phyloP scores from a whole-genome alignment of 306 rosid species.

The Abrus pulchellus region DNA sequence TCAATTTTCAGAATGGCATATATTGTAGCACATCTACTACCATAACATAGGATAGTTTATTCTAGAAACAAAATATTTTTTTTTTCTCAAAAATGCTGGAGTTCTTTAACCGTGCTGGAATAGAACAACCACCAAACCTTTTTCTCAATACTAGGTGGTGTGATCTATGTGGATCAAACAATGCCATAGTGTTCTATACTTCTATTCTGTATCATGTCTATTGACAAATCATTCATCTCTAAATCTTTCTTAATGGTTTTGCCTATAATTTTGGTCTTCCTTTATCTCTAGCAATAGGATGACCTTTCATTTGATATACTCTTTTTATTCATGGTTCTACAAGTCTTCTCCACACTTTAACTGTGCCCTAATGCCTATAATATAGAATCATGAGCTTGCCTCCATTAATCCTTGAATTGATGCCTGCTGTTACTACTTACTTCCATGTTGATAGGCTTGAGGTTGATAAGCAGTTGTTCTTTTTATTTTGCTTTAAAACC shows the following conservation, averaged over 20 bases:
- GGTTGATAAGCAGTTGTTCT: conserved; percentile 27
- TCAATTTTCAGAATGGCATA: conserved; percentile 26
- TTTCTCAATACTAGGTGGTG: not conserved
- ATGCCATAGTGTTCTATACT: not conserved
- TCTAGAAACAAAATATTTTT: not conserved
- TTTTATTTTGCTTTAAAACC: conserved; percentile 30
- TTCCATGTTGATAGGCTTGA: conserved; percentile 16
- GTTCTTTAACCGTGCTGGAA: not conserved
- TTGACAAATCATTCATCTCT: not conserved
- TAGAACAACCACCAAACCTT: not conserved
- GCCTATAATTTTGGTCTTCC: not conserved
- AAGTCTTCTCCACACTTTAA: not conserved
- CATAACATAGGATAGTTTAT: conserved; percentile 9
- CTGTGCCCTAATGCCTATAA: not conserved
- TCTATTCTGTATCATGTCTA: not conserved
- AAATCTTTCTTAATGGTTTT: not conserved
- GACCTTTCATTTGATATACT: not conserved
- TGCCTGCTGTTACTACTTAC: conserved; percentile 22
- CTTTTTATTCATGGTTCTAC: not conserved
- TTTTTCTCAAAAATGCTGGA: not conserved
- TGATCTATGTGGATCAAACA: not conserved
- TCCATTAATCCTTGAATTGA: not conserved
- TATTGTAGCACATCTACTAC: conserved; percentile 31
- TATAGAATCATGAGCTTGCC: conserved; percentile 18
- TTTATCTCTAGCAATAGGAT: not conserved